These are phyloP conservation scores for Lupinus albus DNA, from an alignment of 306 rosid genomes.

Conservation along the genomic window DNA sequence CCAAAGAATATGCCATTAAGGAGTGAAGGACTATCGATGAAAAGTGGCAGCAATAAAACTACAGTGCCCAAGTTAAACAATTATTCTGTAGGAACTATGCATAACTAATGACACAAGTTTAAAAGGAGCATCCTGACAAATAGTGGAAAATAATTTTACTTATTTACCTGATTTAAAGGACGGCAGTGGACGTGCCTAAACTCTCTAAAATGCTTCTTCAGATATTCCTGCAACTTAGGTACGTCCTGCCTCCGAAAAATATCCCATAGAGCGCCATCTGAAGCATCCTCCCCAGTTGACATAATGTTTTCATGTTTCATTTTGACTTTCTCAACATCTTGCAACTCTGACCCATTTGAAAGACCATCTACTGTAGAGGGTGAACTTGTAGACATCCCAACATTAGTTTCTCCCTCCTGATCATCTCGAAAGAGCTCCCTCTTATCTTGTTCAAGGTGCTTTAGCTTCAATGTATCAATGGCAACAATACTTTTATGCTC, in stretches of 20 bases:
- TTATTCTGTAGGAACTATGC: slow-evolving; percentile 12
- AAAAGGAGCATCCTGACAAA: background rate
- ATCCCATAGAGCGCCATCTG: slow-evolving; percentile 90
- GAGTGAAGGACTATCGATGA: background rate
- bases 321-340: slow-evolving; percentile 6
- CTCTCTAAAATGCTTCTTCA: slow-evolving; percentile 70
- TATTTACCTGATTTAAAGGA: slow-evolving; percentile 63
- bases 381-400: slow-evolving; percentile 2
- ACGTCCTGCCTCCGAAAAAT: slow-evolving; percentile 84
- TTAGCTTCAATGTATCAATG: slow-evolving; percentile 45
- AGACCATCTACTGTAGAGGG: slow-evolving; percentile 5
- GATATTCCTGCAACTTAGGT: slow-evolving; percentile 76
- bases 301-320: background rate
- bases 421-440: slow-evolving; percentile 42
- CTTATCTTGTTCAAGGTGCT: slow-evolving; percentile 52
- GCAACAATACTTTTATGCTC: background rate
- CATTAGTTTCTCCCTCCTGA: slow-evolving; percentile 25
- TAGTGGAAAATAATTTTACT: background rate
- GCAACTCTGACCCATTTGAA: slow-evolving; percentile 17
- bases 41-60: background rate
- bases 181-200: slow-evolving; percentile 69
- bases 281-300: slow-evolving; percentile 37
- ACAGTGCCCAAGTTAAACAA: background rate
- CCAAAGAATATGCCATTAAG: slow-evolving; percentile 5
- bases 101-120: background rate